phyloP scores from a whole-genome alignment of 192 early-diverging fungal genomes.

The Coemansia javaensis region DNA sequence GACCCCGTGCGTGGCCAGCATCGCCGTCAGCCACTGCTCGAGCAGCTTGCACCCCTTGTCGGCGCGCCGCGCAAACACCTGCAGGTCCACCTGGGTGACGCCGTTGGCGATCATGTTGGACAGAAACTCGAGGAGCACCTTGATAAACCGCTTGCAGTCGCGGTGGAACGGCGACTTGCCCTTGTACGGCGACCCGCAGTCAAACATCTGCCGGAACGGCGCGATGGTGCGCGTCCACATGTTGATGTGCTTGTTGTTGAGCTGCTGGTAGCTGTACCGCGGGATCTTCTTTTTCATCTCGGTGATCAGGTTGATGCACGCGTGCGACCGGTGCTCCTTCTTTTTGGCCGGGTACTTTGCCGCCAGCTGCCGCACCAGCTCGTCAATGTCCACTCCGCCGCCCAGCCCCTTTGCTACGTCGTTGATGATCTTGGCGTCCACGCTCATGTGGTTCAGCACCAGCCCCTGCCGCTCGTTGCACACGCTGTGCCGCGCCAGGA shows the following conservation, averaged over 20 bases:
- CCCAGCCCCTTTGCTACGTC: conserved; percentile 8
- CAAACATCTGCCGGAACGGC: conserved; percentile 30
- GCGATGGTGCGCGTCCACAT: conserved; percentile 42
- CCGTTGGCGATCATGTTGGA: not conserved
- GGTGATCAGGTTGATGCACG: conserved; percentile 18
- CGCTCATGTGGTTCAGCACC: conserved; percentile 17
- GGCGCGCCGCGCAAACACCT: not conserved
- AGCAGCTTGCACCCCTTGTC: conserved; percentile 18
- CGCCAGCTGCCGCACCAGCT: conserved; percentile 5
- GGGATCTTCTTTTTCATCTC: conserved; percentile 13
- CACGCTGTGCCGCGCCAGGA: conserved; percentile 17
- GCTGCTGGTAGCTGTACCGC: conserved; percentile 14
- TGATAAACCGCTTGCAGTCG: conserved; percentile 38
- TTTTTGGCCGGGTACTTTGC: conserved; percentile 26
- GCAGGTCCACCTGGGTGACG: not conserved
- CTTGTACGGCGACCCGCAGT: conserved; percentile 18
- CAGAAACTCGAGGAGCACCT: conserved; percentile 16
- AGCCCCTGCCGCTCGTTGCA: conserved; percentile 16
- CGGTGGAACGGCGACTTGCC: conserved; percentile 29
- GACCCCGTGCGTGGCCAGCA: conserved; percentile 19
- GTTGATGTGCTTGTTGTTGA: conserved; percentile 41
- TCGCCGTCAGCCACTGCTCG: conserved; percentile 28
- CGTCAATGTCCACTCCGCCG: not conserved
- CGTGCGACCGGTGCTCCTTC: conserved; percentile 13
- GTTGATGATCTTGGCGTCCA: conserved; percentile 15